phyloP scores from a whole-genome alignment of 306 rosid genomes.

The Pterocarpus macrocarpus region DNA sequence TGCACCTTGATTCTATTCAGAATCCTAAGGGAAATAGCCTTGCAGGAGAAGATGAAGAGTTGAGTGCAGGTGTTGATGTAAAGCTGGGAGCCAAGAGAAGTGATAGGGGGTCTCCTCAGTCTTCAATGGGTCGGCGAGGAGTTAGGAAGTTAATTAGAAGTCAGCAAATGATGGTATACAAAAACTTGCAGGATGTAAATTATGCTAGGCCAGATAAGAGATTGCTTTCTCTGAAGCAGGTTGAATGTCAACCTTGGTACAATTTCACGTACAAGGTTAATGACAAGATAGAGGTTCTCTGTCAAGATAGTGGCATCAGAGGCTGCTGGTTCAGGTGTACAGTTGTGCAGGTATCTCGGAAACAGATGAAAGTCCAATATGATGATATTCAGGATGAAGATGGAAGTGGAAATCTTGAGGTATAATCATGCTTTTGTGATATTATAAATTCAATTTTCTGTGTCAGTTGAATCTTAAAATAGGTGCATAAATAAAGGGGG shows the following conservation, averaged over 20 bases:
- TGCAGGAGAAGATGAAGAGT: constrained; percentile 68
- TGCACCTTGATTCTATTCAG: constrained; percentile 61
- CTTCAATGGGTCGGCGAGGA: constrained; percentile 54
- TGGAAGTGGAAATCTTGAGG: constrained; percentile 90
- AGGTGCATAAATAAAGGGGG: constrained; percentile 20
- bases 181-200: constrained; percentile 57
- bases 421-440: constrained; percentile 48
- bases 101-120: constrained; percentile 59
- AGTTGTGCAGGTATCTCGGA: constrained; percentile 71
- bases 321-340: constrained; percentile 99
- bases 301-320: constrained; percentile 99
- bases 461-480: constrained; percentile 40
- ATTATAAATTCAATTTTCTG: constrained; percentile 23
- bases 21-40: constrained; percentile 55
- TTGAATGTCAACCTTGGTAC: constrained; percentile 62
- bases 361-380: constrained; percentile 81
- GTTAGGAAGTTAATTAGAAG: constrained; percentile 63
- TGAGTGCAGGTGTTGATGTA: constrained; percentile 60
- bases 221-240: constrained; percentile 64
- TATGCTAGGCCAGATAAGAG: constrained; percentile 58
- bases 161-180: constrained; percentile 58
- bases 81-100: constrained; percentile 75
- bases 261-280: constrained; percentile 63
- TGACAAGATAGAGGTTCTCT: constrained; percentile 88
- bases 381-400: constrained; percentile 91